Evolutionary conservation across 2,329 filamentous ascomycete genomes (phyloP).

Genomic region (Rhytidhysteron rufulum): DNA sequence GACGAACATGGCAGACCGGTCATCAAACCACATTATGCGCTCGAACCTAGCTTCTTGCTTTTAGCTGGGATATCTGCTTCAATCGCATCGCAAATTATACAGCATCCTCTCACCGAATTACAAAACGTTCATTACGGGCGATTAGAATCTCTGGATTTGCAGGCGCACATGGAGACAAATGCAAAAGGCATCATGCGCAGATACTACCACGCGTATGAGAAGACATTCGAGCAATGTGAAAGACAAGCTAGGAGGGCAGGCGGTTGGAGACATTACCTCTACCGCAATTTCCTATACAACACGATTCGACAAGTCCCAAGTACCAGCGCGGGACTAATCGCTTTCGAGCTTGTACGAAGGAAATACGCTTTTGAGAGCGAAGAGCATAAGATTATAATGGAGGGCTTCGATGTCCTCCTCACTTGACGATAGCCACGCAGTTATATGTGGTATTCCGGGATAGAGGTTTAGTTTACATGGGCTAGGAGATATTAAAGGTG

Average conservation of each 20-base stretch:
- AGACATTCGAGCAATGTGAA: slow-evolving; percentile 60
- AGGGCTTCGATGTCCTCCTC: slow-evolving; percentile 69
- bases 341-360: slow-evolving; percentile 71
- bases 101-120: slow-evolving; percentile 68
- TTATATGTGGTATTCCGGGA: no score
- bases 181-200: slow-evolving; percentile 47
- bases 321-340: slow-evolving; percentile 72
- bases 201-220: slow-evolving; percentile 68
- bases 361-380: slow-evolving; percentile 67
- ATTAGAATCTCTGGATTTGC: slow-evolving; percentile 66
- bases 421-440: no score
- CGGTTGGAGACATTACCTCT: slow-evolving; percentile 61
- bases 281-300: slow-evolving; percentile 67
- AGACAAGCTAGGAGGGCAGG: slow-evolving; percentile 57
- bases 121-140: slow-evolving; percentile 71
- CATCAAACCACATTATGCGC: slow-evolving; percentile 70
- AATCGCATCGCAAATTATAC: slow-evolving; percentile 62
- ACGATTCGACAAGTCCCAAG: slow-evolving; percentile 72
- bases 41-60: slow-evolving; percentile 70
- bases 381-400: slow-evolving; percentile 45
- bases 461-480: no score
- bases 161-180: slow-evolving; percentile 37
- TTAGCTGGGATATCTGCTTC: slow-evolving; percentile 67
- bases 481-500: no score
- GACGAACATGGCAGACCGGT: slow-evolving; percentile 38